These are phyloP conservation scores for Hericium alpestre DNA, from an alignment of 768 basidiomycete species.

Conservation along the genomic window DNA sequence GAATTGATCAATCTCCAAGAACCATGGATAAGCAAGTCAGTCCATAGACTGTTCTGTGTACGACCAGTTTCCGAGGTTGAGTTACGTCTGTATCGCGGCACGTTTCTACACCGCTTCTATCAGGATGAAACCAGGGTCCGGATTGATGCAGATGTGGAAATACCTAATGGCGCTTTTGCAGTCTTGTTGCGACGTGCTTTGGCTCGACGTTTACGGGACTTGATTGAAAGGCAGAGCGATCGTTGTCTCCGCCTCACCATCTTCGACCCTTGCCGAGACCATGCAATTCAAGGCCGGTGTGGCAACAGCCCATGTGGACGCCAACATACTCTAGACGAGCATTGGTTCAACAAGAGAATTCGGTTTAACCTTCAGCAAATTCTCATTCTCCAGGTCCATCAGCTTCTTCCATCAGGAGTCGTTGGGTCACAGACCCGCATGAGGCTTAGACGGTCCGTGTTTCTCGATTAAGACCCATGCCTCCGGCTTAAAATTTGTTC, in stretches of 20 bases:
- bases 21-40: background rate
- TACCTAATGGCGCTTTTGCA: constrained; percentile 2
- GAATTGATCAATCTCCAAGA: background rate
- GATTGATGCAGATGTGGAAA: background rate
- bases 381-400: background rate
- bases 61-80: background rate
- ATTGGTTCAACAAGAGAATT: constrained; percentile 7
- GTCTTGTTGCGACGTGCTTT: background rate
- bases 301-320: constrained; percentile 1
- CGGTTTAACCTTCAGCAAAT: constrained; percentile 8
- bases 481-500: background rate
- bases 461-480: too few relatives aligned
- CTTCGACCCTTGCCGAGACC: constrained; percentile 7
- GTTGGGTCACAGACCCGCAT: too few relatives aligned
- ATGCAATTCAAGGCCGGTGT: background rate
- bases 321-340: constrained; percentile 1
- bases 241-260: background rate
- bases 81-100: background rate
- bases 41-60: background rate
- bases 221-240: constrained; percentile 1
- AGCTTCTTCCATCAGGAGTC: background rate
- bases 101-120: background rate
- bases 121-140: background rate
- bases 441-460: too few relatives aligned
- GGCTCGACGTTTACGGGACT: constrained; percentile 1